phyloP scores from a whole-genome alignment of 164 flowering plant genomes.

The Litsea cubeba region DNA sequence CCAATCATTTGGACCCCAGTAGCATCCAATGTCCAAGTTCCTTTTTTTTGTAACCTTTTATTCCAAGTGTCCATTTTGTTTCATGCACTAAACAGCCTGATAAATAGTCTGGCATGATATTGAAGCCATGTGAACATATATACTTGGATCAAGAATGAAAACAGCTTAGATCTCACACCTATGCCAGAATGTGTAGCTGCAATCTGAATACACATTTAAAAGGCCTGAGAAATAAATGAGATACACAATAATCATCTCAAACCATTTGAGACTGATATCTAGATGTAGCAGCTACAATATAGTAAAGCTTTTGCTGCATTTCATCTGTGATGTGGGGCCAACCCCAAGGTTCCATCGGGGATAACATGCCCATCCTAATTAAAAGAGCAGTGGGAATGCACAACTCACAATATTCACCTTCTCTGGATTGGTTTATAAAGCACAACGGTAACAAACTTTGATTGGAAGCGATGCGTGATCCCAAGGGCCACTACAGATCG shows the following conservation, averaged over 20 bases:
- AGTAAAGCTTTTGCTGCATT: not conserved
- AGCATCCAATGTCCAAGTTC: too few relatives aligned
- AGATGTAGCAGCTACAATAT: not conserved
- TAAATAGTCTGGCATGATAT: too few relatives aligned
- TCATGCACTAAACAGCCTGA: too few relatives aligned
- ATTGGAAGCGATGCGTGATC: constrained; percentile 74
- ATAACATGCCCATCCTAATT: not conserved
- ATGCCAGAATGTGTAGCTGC: too few relatives aligned
- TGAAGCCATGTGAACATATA: too few relatives aligned
- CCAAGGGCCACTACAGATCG: constrained; percentile 84
- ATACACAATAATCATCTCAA: not conserved
- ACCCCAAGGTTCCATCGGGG: not conserved
- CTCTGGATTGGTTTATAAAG: constrained; percentile 83
- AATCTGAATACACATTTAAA: too few relatives aligned
- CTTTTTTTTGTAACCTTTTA: too few relatives aligned
- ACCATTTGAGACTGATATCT: not conserved
- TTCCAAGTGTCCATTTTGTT: too few relatives aligned
- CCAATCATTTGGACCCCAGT: too few relatives aligned
- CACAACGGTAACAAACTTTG: constrained; percentile 78
- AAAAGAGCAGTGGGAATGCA: not conserved
- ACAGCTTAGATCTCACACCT: too few relatives aligned
- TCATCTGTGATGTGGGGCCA: not conserved
- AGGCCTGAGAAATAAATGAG: too few relatives aligned
- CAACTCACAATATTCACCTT: constrained; percentile 31
- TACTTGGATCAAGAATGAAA: too few relatives aligned